Base-by-base conservation (phyloP, 805 yeast species). In the Cyberlindnera nakhonratchasimensis region DNA sequence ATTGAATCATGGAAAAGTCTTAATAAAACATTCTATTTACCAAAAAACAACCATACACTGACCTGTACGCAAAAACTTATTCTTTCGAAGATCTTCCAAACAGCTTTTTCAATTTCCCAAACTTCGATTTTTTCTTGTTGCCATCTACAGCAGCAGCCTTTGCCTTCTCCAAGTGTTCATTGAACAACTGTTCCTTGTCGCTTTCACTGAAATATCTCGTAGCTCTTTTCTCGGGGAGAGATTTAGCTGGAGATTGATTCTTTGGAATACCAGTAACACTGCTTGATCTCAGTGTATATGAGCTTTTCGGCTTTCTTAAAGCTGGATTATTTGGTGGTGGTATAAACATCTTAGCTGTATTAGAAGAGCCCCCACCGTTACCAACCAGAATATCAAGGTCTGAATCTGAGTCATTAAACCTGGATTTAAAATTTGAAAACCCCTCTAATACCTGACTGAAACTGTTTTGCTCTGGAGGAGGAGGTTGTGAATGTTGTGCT, bases 391-490 rank as follows among this genome's bases (percentile, higher is more conserved):
- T 54, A 17, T 72, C 78, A 12, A 58, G 58, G 34, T 80, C 86
- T 12, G 82, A 80, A 53, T 80, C 86, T 3, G 85, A 79, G 55
- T 82, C 88, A 5, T 67, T 69, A 47, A 80, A 74, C 51, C 86
- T 68, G 1, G 87, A 80, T 43, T 64, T 72, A 60, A 47, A 47
- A 24, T 39, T 41, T 21, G 47, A 36, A 21, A 69, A 74, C 1
- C 61, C 62, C 17, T 38, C 43, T 4, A 29, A 12, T n/a, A 26
- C 29, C 19, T 32, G 39, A n/a, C 30, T 18, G 29, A 32, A 22
- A 24, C 34, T 29, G 21, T 34, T 40, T 16, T 25, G 38, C 13
- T 26, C 18, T 4, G 42, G 19, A 19, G 43, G 34, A 8, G 39
- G 19, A 22, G 43, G 52, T 24, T 42, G 54, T 18, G 34, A 18